phyloP scores from a whole-genome alignment of 208 protist genomes.

The Crithidia thermophila region DNA sequence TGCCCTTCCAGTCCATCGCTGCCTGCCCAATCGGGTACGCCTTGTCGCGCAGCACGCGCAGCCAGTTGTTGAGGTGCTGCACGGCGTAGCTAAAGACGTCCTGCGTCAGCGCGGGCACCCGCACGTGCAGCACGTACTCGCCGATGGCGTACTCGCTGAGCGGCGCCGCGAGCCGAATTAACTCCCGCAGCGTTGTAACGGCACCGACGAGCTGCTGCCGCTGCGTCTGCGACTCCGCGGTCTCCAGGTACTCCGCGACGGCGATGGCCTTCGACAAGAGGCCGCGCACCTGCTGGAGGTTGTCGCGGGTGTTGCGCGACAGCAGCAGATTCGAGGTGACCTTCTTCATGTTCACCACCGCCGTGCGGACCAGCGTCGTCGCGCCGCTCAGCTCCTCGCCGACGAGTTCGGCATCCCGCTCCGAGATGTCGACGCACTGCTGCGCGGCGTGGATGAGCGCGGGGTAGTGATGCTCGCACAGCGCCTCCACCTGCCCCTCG shows the following conservation, averaged over 20 bases:
- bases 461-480: constrained; percentile 90
- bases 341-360: constrained; percentile 82
- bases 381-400: constrained; percentile 85
- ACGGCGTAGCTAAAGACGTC: constrained; percentile 72
- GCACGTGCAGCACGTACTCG: constrained; percentile 84
- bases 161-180: constrained; percentile 66
- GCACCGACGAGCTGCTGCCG: constrained; percentile 79
- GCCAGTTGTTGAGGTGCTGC: constrained; percentile 84
- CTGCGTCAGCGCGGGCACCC: constrained; percentile 68
- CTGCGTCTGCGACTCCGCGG: constrained; percentile 70
- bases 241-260: constrained; percentile 85
- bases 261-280: constrained; percentile 57
- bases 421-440: constrained; percentile 86
- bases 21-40: constrained; percentile 69
- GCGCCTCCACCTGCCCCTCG: constrained; percentile 81
- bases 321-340: constrained; percentile 63
- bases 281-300: constrained; percentile 57
- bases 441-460: constrained; percentile 84
- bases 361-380: constrained; percentile 61
- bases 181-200: constrained; percentile 68
- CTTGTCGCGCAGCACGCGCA: constrained; percentile 71
- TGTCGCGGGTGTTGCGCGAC: constrained; percentile 62
- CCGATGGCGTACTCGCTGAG: constrained; percentile 81
- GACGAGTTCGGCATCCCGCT: constrained; percentile 80
- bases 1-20: constrained; percentile 64